Conservation (phyloP, 1,284 basidiomycete genomes). For the Tranzscheliella williamsii region DNA sequence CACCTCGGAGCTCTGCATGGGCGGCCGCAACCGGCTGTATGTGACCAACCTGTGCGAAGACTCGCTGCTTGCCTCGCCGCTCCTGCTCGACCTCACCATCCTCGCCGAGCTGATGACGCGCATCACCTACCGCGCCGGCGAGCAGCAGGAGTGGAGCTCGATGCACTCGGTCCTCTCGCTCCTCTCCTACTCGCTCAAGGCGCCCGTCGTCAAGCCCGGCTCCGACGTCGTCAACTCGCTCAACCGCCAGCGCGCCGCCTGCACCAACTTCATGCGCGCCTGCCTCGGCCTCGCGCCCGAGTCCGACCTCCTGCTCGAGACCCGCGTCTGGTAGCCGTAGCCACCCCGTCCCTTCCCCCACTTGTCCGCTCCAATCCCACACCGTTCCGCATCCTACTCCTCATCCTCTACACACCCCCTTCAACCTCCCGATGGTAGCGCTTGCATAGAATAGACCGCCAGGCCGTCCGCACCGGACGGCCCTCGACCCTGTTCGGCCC, state of each 20-base stretch:
- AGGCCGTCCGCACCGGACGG: too few species aligned
- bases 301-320: slow-evolving; percentile 56
- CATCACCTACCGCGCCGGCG: slow-evolving; percentile 69
- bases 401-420: too few species aligned
- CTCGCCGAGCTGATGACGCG: slow-evolving; percentile 93
- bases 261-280: slow-evolving; percentile 83
- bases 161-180: slow-evolving; percentile 59
- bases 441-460: too few species aligned
- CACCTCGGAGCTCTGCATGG: slow-evolving; percentile 79
- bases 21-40: slow-evolving; percentile 63
- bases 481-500: too few species aligned
- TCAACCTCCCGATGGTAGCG: too few species aligned
- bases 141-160: slow-evolving; percentile 46
- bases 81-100: slow-evolving; percentile 92
- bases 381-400: too few species aligned
- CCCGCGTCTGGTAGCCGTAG: slow-evolving; percentile 45
- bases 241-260: slow-evolving; percentile 88
- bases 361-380: too few species aligned
- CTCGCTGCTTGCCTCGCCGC: slow-evolving; percentile 90
- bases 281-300: slow-evolving; percentile 57
- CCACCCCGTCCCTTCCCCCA: background rate
- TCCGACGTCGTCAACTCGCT: slow-evolving; percentile 94
- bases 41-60: slow-evolving; percentile 67
- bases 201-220: slow-evolving; percentile 93
- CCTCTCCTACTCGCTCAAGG: slow-evolving; percentile 71